Base-by-base conservation (phyloP, 164 flowering plant species). In the Cinnamomum micranthum region DNA sequence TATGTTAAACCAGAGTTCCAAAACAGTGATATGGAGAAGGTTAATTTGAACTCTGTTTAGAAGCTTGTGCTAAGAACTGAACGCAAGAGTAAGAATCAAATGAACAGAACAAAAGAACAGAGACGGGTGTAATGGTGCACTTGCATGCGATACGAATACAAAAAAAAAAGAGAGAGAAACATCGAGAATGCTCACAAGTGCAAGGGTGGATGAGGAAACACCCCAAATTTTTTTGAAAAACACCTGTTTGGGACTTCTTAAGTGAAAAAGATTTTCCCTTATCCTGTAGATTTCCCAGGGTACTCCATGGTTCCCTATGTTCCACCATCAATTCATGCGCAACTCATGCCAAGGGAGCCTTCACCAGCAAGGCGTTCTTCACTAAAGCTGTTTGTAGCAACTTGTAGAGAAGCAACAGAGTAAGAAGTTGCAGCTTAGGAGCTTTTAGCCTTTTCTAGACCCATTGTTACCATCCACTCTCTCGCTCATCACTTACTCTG, bases 341-440 rank as follows among this genome's bases (percentile, higher is more conserved):
- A 33, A 33, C 41, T 33, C 41, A 4, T 6, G 66, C 99, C 99
- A 80, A 95, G 88, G 17, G 99, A 93, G 77, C 99, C 97, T 88
- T 95, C 99, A n/a, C n/a, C n/a, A 76, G 89, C 81, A 51, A 95
- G 86, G 80, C 72, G 82, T 79, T 95, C 99, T 84, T 89, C 91
- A 77, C 88, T 85, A 70, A 91, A 91, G 87, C 97, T 92, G 82
- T 90, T 90, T 63, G 99, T 90, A 64, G 95, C 90, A 12, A 86
- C 83, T 80, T 95, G 97, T 74, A 93, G 91, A 74, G 92, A 78
- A 70, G 97, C 97, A 79, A 95, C 91, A 52, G 95, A 88, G 72
- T 95, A 92, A 10, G 90, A 83, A 73, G 94, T 86, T 68, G 96
- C 93, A 79, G 95, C 89, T 22, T 90, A 60, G 97, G 97, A 25